A percentile compares a stretch with the other conserved stretches of the same genome.
Conservation (phyloP, 2,329 filamentous ascomycete genomes). For the Rutstroemia sp. region DNA sequence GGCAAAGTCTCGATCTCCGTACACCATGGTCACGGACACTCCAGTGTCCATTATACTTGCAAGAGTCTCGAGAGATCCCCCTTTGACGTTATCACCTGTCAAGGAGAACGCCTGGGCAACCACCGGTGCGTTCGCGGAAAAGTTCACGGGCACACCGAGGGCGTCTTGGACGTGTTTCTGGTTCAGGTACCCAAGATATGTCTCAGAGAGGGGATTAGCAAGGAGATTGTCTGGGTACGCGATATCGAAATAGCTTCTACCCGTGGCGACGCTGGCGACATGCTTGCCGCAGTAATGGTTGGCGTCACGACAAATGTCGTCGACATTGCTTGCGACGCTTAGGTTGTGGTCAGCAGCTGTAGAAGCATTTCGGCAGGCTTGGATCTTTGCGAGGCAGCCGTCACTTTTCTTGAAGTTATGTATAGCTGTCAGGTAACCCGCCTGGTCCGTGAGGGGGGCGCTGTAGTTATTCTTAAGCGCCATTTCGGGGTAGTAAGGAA, state of each 20-base stretch:
- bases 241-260: not conserved
- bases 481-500: constrained; percentile 16
- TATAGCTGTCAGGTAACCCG: not conserved
- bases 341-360: not conserved
- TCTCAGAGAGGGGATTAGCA: not conserved
- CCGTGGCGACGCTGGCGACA: not conserved
- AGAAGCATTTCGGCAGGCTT: not conserved
- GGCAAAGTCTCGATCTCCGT: constrained; percentile 53
- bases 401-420: not conserved
- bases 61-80: constrained; percentile 49
- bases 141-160: constrained; percentile 53
- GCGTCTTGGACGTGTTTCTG: constrained; percentile 39
- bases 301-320: not conserved
- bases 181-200: constrained; percentile 6
- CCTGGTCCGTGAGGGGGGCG: not conserved
- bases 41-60: constrained; percentile 50
- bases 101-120: constrained; percentile 37
- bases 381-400: not conserved
- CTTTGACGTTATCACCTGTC: constrained; percentile 53
- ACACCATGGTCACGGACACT: constrained; percentile 61
- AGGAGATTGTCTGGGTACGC: not conserved
- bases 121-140: constrained; percentile 37
- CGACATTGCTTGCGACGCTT: not conserved
- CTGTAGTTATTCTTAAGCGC: constrained; percentile 12
- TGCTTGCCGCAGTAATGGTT: not conserved